phyloP scores from a whole-genome alignment of 176 grass and related monocot species.

The Raddia distichophylla region DNA sequence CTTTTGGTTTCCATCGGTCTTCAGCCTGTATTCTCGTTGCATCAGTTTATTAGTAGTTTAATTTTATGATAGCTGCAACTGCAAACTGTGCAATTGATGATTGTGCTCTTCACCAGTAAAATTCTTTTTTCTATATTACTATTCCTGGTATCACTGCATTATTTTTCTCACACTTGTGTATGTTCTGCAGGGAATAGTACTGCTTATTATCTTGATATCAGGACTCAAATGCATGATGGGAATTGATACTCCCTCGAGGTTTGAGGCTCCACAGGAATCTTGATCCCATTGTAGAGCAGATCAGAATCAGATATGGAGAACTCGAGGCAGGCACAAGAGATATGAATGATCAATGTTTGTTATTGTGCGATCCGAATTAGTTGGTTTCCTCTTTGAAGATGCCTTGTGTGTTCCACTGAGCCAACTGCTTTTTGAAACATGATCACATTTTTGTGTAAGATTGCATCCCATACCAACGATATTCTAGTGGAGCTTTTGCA shows the following conservation, averaged over 20 bases:
- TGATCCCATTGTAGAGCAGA: constrained; percentile 31
- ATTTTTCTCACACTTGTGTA: constrained; percentile 17
- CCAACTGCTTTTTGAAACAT: not conserved
- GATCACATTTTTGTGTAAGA: constrained; percentile 34
- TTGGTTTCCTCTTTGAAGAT: constrained; percentile 32
- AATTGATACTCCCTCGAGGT: constrained; percentile 83
- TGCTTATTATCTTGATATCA: constrained; percentile 98
- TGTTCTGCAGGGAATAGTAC: constrained; percentile 75
- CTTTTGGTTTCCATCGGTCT: not conserved
- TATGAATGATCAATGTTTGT: constrained; percentile 5
- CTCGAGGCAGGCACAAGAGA: not conserved
- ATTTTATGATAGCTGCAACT: not conserved
- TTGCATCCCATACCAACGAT: constrained; percentile 12
- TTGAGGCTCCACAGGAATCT: constrained; percentile 80
- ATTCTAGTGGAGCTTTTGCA: constrained; percentile 19
- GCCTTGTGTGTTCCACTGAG: constrained; percentile 35
- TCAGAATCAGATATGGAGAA: constrained; percentile 15
- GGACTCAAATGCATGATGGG: constrained; percentile 95
- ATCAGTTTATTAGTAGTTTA: not conserved
- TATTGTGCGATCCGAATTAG: constrained; percentile 40
- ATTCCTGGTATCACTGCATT: not conserved
- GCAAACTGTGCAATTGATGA: not conserved
- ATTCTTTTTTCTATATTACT: not conserved
- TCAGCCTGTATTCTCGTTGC: not conserved
- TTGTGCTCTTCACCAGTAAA: constrained; percentile 9